Evolutionary conservation across 148 eudicot species (phyloP).

Genomic region (Cornus controversa): DNA sequence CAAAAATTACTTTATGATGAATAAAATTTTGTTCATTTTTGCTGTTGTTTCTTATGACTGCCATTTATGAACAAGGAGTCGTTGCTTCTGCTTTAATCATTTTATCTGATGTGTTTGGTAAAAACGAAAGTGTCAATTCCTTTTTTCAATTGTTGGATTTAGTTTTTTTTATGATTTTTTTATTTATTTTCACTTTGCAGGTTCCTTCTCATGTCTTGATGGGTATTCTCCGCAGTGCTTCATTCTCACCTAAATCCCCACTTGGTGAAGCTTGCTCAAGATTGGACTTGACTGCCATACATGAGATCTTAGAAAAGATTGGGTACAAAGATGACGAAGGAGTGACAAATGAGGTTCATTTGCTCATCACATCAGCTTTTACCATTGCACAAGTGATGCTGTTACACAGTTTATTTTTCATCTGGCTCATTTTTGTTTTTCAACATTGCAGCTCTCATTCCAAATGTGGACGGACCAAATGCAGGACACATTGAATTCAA

Average conservation of each 20-base stretch:
- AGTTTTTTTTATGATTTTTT: neutral
- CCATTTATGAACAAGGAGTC: no score
- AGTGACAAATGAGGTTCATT: constrained; percentile 52
- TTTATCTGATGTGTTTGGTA: neutral
- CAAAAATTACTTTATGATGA: neutral
- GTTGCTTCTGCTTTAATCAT: neutral
- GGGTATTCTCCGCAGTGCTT: constrained; percentile 49
- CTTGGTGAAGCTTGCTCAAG: constrained; percentile 65
- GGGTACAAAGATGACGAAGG: constrained; percentile 72
- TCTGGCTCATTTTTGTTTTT: constrained; percentile 8
- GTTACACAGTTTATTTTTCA: neutral
- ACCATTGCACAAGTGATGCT: neutral
- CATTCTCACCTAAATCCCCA: constrained; percentile 46
- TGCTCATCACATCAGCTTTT: neutral
- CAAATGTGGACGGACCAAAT: constrained; percentile 79
- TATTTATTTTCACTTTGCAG: constrained; percentile 26
- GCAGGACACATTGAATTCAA: constrained; percentile 54
- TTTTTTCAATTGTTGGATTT: neutral
- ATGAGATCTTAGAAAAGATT: constrained; percentile 52
- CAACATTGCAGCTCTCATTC: constrained; percentile 54
- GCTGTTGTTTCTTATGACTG: no score
- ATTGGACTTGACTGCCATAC: constrained; percentile 65
- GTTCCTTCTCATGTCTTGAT: constrained; percentile 62
- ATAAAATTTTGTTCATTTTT: no score
- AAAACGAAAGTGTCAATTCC: neutral